phyloP scores from a whole-genome alignment of 108 stramenopile genomes.

The Cyclotella choctawhatcheeana region DNA sequence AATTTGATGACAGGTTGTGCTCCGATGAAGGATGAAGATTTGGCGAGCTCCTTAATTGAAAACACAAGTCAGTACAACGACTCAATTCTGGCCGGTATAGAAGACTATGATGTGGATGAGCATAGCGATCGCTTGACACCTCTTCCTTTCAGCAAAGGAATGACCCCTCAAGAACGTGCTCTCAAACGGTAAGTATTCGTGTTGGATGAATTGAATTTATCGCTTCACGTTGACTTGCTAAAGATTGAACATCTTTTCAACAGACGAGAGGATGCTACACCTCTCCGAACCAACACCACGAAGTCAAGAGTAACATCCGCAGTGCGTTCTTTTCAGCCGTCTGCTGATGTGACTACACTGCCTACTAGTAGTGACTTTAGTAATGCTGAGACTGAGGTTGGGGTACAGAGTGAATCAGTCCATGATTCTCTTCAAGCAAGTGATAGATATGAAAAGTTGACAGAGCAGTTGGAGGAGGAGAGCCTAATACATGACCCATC shows the following conservation, averaged over 20 bases:
- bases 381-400: not conserved
- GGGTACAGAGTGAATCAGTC: not conserved
- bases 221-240: not conserved
- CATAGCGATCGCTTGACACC: not conserved
- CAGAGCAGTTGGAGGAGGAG: too few species aligned
- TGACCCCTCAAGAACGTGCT: conserved; percentile 12
- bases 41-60: conserved; percentile 7
- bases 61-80: conserved; percentile 16
- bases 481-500: too few species aligned
- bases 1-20: conserved; percentile 14
- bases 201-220: not conserved
- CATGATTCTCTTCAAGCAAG: not conserved
- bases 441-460: not conserved
- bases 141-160: conserved; percentile 2
- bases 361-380: not conserved
- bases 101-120: not conserved
- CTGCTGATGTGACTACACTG: not conserved
- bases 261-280: conserved; percentile 28
- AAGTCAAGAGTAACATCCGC: not conserved
- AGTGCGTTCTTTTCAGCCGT: not conserved
- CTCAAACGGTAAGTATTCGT: conserved; percentile 13
- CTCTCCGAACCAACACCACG: conserved; percentile 23
- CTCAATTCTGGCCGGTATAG: not conserved
- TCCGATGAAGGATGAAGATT: conserved; percentile 5
- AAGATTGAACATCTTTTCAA: not conserved